Evolutionary conservation across 768 basidiomycete species (phyloP).

Genomic region (Phylloporus sp.): DNA sequence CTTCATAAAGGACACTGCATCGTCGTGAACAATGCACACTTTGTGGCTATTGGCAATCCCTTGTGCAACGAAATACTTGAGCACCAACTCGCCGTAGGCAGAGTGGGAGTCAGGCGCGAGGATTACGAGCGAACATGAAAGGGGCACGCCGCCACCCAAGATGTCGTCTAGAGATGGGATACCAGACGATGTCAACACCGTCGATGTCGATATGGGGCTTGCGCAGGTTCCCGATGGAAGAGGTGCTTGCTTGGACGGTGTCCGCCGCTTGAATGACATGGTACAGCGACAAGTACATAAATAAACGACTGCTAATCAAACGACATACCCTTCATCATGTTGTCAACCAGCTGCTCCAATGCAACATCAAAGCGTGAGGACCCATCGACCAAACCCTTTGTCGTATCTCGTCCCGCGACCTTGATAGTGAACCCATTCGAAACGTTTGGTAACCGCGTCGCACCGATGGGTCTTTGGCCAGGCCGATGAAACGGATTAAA

Average conservation of each 20-base stretch:
- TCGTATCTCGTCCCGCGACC: conserved; percentile 20
- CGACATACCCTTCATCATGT: conserved; percentile 15
- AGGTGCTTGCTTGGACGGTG: conserved; percentile 40
- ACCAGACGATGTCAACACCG: conserved; percentile 73
- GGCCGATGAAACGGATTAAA: conserved; percentile 34
- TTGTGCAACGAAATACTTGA: conserved; percentile 87
- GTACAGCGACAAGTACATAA: not conserved
- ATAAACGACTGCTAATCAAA: too few relatives aligned
- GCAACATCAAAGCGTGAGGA: not conserved
- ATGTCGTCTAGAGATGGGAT: conserved; percentile 93
- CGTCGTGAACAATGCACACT: conserved; percentile 61
- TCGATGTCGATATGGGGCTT: conserved; percentile 54
- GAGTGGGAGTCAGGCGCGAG: conserved; percentile 86
- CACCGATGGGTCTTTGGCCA: conserved; percentile 27
- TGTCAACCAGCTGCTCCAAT: conserved; percentile 11
- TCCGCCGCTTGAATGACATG: conserved; percentile 81
- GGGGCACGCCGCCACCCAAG: conserved; percentile 86
- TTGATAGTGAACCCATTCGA: conserved; percentile 32
- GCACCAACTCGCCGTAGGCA: conserved; percentile 78
- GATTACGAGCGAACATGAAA: conserved; percentile 68
- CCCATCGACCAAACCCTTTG: not conserved
- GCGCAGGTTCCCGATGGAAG: conserved; percentile 51
- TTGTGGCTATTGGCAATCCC: conserved; percentile 72
- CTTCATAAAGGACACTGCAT: conserved; percentile 53
- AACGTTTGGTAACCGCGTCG: conserved; percentile 27